Base-by-base conservation (phyloP, 371 early-diverging fungal species). In the Haplosporangium sp. region DNA sequence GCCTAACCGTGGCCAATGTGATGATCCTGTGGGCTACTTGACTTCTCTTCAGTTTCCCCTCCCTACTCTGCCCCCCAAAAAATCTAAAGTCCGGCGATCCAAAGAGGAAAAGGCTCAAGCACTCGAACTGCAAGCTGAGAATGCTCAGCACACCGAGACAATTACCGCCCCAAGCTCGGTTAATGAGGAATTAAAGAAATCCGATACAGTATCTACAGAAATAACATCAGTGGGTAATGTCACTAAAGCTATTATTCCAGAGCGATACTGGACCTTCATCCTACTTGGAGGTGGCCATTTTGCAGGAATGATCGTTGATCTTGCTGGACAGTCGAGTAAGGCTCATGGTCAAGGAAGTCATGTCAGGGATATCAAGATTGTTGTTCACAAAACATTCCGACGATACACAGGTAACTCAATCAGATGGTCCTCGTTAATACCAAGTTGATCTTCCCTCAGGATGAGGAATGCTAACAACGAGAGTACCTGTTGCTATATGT, bases 381-480 rank as follows among this genome's bases (percentile, higher is more conserved):
- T 95, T 0, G 88, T 84, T 0, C 95, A 96, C 84, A 97, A 96
- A 83, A 95, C 97, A 4, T 91, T 96, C 66, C 96, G 96, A 72
- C 87, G 97, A 38, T 98, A 98, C 83, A 97, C 97, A 4, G 96
- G 88, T 88, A 66, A 47, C 11, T 42, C 44, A 42, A 42, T 8
- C 44, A 5, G 11, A 11, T 42, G 44, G 6, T 42, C 44, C 44
- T 42, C 9, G 11, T 27, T 27, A 42, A 11, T 42, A 2, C 6
- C 44, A 42, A 42, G 6, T 11, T 42, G 44, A 42, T 42, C 44
- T n/a, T n/a, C n/a, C n/a, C n/a, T n/a, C n/a, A n/a, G n/a, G n/a
- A 5, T 42, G 27, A 5, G 44, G 44, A 42, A 42, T 42, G 11
- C 6, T 42, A 42, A 8, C 11, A 42, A 42, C 44, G 44, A 8